phyloP scores from a whole-genome alignment of 1,139 yeast genomes.

The Hyphopichia burtonii region DNA sequence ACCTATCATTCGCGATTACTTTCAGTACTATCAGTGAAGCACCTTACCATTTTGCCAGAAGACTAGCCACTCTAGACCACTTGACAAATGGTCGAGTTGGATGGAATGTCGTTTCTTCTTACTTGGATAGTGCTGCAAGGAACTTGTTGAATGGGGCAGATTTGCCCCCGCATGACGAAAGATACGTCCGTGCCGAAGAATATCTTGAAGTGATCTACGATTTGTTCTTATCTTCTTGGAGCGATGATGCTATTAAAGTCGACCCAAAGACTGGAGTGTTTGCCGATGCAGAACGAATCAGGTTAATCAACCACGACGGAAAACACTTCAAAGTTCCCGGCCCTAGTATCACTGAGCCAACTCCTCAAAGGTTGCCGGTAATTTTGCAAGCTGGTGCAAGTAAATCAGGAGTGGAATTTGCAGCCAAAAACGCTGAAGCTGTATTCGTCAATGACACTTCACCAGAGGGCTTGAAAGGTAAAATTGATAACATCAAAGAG shows the following conservation, averaged over 20 bases:
- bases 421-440: slow-evolving; percentile 46
- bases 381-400: slow-evolving; percentile 51
- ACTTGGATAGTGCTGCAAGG: slow-evolving; percentile 40
- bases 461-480: slow-evolving; percentile 26
- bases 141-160: slow-evolving; percentile 33
- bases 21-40: slow-evolving; percentile 45
- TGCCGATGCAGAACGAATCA: slow-evolving; percentile 38
- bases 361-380: slow-evolving; percentile 46
- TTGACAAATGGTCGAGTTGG: slow-evolving; percentile 49
- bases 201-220: slow-evolving; percentile 41
- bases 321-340: slow-evolving; percentile 44
- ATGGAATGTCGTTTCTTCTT: slow-evolving; percentile 44
- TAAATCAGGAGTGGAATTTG: slow-evolving; percentile 39
- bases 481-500: slow-evolving; percentile 26
- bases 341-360: slow-evolving; percentile 42
- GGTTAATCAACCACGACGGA: slow-evolving; percentile 43
- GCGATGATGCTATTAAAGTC: slow-evolving; percentile 42
- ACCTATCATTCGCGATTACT: slow-evolving; percentile 40
- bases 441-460: slow-evolving; percentile 36
- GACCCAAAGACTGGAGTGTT: slow-evolving; percentile 32
- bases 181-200: slow-evolving; percentile 44
- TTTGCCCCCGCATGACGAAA: slow-evolving; percentile 37
- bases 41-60: slow-evolving; percentile 44
- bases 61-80: slow-evolving; percentile 43
- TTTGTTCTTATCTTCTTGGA: slow-evolving; percentile 42